Conservation (phyloP, 805 yeast genomes). For the Spathaspora boniae region DNA sequence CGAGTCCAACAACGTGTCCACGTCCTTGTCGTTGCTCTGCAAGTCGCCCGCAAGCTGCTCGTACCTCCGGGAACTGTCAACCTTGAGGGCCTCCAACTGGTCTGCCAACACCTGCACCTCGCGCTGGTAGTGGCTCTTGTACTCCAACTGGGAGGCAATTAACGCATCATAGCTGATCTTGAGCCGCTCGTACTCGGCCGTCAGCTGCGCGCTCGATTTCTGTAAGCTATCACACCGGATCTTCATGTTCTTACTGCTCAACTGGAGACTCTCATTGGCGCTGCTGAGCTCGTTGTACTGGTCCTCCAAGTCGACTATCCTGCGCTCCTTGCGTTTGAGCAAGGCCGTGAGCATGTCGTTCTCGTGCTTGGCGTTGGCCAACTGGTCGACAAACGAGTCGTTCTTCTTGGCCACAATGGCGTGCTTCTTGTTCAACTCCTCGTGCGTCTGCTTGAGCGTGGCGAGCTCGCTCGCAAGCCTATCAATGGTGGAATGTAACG, state of each 20-base stretch:
- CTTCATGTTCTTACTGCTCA: constrained; percentile 48
- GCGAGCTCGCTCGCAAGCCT: constrained; percentile 43
- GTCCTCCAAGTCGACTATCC: constrained; percentile 62
- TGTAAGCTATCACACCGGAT: constrained; percentile 47
- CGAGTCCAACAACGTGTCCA: constrained; percentile 47
- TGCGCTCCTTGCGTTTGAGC: constrained; percentile 65
- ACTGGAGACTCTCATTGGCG: constrained; percentile 45
- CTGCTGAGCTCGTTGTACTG: constrained; percentile 48
- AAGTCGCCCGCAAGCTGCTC: constrained; percentile 35
- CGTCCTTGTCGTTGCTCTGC: constrained; percentile 44
- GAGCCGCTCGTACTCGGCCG: constrained; percentile 53
- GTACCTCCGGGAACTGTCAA: constrained; percentile 31
- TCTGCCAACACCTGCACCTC: constrained; percentile 39
- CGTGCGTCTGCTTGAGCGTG: constrained; percentile 32
- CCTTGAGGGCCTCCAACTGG: constrained; percentile 35
- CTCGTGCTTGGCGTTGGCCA: constrained; percentile 72
- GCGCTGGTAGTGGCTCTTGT: constrained; percentile 44
- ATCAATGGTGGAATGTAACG: constrained; percentile 46
- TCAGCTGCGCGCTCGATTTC: constrained; percentile 40
- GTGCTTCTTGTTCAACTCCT: constrained; percentile 52
- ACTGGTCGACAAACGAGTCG: constrained; percentile 56
- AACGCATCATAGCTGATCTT: constrained; percentile 59
- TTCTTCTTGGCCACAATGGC: constrained; percentile 46
- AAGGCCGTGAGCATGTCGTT: constrained; percentile 70
- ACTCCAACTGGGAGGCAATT: constrained; percentile 48